Percentiles rank a stretch among this genome's conserved stretches.
phyloP scores from a whole-genome alignment of 2,329 filamentous ascomycete genomes.

The Teratosphaeria epicoccoides region DNA sequence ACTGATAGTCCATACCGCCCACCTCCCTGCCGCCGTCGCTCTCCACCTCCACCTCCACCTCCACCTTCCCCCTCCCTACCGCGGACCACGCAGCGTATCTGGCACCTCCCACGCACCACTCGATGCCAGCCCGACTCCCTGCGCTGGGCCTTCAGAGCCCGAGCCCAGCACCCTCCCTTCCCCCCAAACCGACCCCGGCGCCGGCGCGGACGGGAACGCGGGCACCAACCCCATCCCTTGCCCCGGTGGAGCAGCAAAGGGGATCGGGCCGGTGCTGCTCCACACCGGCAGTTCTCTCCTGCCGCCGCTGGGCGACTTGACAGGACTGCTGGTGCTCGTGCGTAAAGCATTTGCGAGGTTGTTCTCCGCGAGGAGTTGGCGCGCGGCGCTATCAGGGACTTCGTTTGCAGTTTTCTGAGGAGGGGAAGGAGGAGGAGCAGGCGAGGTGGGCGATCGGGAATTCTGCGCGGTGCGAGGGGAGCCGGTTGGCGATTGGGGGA shows the following conservation, averaged over 20 bases:
- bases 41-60: neutral
- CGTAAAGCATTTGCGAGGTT: neutral
- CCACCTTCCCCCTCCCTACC: neutral
- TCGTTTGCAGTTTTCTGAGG: neutral
- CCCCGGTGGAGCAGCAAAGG: slow-evolving; percentile 14
- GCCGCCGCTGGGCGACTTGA: neutral
- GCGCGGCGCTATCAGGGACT: slow-evolving; percentile 7
- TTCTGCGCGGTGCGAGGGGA: neutral
- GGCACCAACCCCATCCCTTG: neutral
- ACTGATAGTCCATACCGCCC: too few species aligned
- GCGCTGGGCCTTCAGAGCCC: too few species aligned
- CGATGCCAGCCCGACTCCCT: too few species aligned
- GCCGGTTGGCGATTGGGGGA: neutral
- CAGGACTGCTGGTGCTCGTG: neutral
- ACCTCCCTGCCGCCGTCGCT: too few species aligned
- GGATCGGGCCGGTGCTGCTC: slow-evolving; percentile 24
- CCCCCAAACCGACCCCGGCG: neutral
- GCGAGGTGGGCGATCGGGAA: neutral
- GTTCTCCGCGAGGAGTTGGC: slow-evolving; percentile 8
- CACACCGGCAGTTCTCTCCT: slow-evolving; percentile 14
- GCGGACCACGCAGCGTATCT: neutral
- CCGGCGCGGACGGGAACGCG: neutral
- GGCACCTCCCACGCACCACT: neutral
- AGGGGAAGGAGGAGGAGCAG: neutral
- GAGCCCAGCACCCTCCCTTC: neutral